phyloP scores from a whole-genome alignment of 2,329 filamentous ascomycete genomes.

The Pseudogymnoascus verrucosus region DNA sequence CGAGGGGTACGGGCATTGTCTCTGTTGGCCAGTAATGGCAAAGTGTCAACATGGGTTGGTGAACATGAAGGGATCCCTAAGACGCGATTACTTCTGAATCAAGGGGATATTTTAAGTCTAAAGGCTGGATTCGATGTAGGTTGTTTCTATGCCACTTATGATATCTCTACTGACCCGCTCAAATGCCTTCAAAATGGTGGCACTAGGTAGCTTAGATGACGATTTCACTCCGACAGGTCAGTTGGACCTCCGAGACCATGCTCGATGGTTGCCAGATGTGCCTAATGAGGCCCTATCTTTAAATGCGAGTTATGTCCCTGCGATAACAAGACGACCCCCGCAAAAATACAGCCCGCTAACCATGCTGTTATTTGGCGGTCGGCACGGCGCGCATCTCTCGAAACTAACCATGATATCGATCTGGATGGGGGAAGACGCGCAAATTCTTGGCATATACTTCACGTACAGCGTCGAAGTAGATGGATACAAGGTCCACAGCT shows the following conservation, averaged over 20 bases:
- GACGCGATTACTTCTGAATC: not conserved
- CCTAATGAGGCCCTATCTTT: not conserved
- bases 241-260: not conserved
- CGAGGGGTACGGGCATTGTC: not conserved
- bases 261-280: not conserved
- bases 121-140: not conserved
- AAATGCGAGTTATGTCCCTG: not conserved
- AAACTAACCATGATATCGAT: not conserved
- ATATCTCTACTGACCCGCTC: not conserved
- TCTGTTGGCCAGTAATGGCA: not conserved
- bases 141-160: not conserved
- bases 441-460: not conserved
- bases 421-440: not conserved
- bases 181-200: not conserved
- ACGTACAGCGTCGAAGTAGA: not conserved
- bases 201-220: not conserved
- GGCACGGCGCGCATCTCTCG: not conserved
- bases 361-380: not conserved
- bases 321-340: not conserved
- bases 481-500: not conserved
- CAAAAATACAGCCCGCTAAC: not conserved
- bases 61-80: not conserved
- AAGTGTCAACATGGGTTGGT: not conserved
- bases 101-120: not conserved
- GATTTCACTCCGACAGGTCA: not conserved